phyloP scores from a whole-genome alignment of 345 rosid species.

The Citrus reticulata region DNA sequence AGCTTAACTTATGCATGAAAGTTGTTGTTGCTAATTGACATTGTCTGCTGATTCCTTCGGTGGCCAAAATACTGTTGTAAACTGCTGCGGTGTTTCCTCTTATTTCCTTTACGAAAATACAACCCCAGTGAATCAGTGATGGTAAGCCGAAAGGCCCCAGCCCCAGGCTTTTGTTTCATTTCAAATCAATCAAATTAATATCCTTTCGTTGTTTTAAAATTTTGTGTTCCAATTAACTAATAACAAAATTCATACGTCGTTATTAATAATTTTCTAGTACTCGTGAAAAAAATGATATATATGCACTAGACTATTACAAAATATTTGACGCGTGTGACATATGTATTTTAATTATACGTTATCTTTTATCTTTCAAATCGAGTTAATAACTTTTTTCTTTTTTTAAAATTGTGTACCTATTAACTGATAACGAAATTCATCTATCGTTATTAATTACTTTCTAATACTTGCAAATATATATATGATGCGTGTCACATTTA shows the following conservation, averaged over 20 bases:
- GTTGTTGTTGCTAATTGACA: too few species aligned
- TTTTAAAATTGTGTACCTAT: not conserved
- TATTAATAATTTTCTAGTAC: not conserved
- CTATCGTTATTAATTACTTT: not conserved
- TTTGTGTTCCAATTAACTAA: not conserved
- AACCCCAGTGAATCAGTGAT: too few species aligned
- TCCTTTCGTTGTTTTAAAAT: not conserved
- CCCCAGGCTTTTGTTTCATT: not conserved
- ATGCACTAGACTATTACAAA: accelerated
- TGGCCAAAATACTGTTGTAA: not conserved
- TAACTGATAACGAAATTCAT: not conserved
- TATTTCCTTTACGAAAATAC: too few species aligned
- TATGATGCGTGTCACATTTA: too few species aligned
- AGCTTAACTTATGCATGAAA: not conserved
- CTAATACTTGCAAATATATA: too few species aligned
- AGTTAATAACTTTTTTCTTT: not conserved
- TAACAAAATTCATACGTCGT: not conserved
- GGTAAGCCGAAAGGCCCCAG: too few species aligned
- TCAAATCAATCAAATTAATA: not conserved
- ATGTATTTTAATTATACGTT: too few species aligned
- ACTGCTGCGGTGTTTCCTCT: not conserved
- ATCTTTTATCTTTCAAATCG: not conserved
- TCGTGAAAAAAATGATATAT: too few species aligned
- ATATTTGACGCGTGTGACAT: too few species aligned
- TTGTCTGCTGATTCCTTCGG: not conserved